Percentiles rank a stretch among this genome's conserved stretches.
These are phyloP conservation scores for Lathyrus aphaca DNA, from an alignment of 306 rosid species.

Conservation along the genomic window DNA sequence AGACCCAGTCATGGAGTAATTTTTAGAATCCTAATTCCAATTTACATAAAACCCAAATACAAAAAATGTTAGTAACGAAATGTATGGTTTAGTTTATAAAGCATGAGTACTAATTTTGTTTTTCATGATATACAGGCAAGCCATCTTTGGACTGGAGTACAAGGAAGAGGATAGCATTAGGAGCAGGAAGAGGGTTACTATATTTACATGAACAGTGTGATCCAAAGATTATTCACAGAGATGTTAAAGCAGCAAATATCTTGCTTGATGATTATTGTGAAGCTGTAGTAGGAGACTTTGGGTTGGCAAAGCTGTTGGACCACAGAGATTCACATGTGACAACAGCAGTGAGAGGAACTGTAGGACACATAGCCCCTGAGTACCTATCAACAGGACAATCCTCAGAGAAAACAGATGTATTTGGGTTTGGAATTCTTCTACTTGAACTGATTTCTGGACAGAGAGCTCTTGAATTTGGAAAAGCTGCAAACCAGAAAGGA, in stretches of 20 bases:
- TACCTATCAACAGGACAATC: conserved; percentile 98
- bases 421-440: conserved; percentile 91
- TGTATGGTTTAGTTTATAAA: background rate
- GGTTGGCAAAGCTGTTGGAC: conserved; percentile 89
- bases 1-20: background rate
- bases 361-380: conserved; percentile 98
- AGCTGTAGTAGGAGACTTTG: conserved; percentile 98
- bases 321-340: conserved; percentile 94
- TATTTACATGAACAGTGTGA: conserved; percentile 98
- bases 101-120: conserved; percentile 9
- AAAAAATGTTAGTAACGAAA: conserved; percentile 19
- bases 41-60: conserved; percentile 3
- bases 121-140: conserved; percentile 59
- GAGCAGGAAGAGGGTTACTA: conserved; percentile 87
- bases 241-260: conserved; percentile 96
- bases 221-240: conserved; percentile 96
- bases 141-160: conserved; percentile 87
- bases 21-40: background rate
- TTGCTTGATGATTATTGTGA: conserved; percentile 87
- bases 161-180: conserved; percentile 88
- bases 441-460: conserved; percentile 93
- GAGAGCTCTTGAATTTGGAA: conserved; percentile 89
- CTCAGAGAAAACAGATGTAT: conserved; percentile 97
- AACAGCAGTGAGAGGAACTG: conserved; percentile 97
- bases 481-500: conserved; percentile 90